phyloP scores from a whole-genome alignment of 1,139 yeast genomes.

The Scheffersomyces lignicola region DNA sequence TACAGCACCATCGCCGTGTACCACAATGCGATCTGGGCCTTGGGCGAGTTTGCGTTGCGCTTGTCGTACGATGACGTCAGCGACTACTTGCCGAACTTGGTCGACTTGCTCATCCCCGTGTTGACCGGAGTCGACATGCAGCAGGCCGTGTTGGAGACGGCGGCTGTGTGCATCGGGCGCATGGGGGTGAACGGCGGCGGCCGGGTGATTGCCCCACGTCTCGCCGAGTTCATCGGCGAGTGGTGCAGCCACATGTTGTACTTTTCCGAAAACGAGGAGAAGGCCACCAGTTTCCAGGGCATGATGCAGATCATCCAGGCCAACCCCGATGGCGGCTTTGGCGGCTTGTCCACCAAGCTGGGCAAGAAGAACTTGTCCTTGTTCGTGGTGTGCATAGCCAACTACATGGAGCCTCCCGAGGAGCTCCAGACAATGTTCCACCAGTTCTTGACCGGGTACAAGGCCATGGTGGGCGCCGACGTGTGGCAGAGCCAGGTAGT shows the following conservation, averaged over 20 bases:
- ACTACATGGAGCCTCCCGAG: slow-evolving; percentile 54
- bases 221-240: slow-evolving; percentile 54
- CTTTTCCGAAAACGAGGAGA: slow-evolving; percentile 75
- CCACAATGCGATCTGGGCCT: slow-evolving; percentile 92
- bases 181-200: slow-evolving; percentile 69
- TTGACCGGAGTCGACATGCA: slow-evolving; percentile 58
- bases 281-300: slow-evolving; percentile 77
- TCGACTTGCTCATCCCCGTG: slow-evolving; percentile 64
- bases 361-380: slow-evolving; percentile 51
- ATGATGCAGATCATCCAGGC: slow-evolving; percentile 64
- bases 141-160: slow-evolving; percentile 75
- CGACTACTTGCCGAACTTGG: slow-evolving; percentile 62
- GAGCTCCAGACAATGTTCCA: slow-evolving; percentile 45
- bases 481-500: slow-evolving; percentile 33
- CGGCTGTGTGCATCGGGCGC: slow-evolving; percentile 93
- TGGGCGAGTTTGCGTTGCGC: slow-evolving; percentile 81
- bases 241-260: slow-evolving; percentile 72
- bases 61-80: slow-evolving; percentile 49
- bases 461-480: slow-evolving; percentile 48
- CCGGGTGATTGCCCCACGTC: slow-evolving; percentile 52
- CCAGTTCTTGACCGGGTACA: slow-evolving; percentile 47
- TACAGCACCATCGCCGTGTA: slow-evolving; percentile 60
- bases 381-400: slow-evolving; percentile 65
- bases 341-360: slow-evolving; percentile 45
- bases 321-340: slow-evolving; percentile 66